Percentiles rank a stretch among this genome's conserved stretches.
These are phyloP conservation scores for Naganishia antarctica DNA, from an alignment of 768 basidiomycete genomes.

Conservation along the genomic window DNA sequence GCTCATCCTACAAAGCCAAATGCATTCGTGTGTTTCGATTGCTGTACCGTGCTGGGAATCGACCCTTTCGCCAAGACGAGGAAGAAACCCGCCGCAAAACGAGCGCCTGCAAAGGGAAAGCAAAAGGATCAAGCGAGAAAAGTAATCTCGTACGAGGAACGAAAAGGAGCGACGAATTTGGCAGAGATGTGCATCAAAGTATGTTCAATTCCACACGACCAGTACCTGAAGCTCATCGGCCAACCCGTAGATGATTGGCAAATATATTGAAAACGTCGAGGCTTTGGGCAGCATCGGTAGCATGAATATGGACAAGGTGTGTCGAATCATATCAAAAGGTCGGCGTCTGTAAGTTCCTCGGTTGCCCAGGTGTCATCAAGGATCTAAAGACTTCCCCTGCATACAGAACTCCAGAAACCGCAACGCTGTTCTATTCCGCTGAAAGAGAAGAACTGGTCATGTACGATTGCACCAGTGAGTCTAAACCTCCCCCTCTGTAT, in stretches of 20 bases:
- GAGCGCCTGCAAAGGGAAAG: conserved; percentile 48
- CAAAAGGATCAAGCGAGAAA: conserved; percentile 63
- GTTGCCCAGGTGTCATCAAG: not conserved
- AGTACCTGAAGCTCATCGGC: not conserved
- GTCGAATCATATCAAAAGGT: conserved; percentile 74
- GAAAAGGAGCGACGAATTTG: conserved; percentile 62
- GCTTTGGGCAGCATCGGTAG: conserved; percentile 72
- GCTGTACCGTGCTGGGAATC: conserved; percentile 68
- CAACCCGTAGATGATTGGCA: conserved; percentile 65
- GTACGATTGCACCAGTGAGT: conserved; percentile 85
- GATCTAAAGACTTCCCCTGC: not conserved
- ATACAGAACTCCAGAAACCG: conserved; percentile 69
- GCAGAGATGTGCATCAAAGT: conserved; percentile 78
- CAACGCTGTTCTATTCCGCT: conserved; percentile 73
- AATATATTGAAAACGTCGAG: conserved; percentile 76
- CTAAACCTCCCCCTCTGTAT: not conserved
- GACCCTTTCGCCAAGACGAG: conserved; percentile 65
- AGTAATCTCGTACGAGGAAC: conserved; percentile 61
- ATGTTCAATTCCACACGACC: conserved; percentile 29
- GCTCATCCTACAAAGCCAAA: conserved; percentile 62
- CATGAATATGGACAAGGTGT: conserved; percentile 76
- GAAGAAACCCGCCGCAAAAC: conserved; percentile 55
- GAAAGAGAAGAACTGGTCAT: conserved; percentile 64
- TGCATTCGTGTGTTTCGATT: conserved; percentile 78
- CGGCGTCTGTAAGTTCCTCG: conserved; percentile 46